phyloP scores from a whole-genome alignment of 2,329 filamentous ascomycete genomes.

The Exophiala xenobiotica region DNA sequence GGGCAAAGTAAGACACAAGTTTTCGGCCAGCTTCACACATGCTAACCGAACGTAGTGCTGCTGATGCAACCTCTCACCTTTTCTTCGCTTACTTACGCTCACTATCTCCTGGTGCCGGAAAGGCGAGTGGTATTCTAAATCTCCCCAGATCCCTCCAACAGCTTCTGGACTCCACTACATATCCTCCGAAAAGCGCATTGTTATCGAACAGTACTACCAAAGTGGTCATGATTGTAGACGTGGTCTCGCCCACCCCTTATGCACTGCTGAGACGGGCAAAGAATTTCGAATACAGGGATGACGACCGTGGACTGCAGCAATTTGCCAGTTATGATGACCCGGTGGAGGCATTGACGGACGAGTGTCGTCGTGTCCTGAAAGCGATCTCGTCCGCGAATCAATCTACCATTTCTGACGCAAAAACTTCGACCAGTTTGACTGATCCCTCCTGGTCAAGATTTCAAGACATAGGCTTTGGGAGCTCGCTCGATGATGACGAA shows the following conservation, averaged over 20 bases:
- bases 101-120: conserved; percentile 71
- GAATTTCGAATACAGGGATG: conserved; percentile 92
- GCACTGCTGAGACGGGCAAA: conserved; percentile 84
- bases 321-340: conserved; percentile 91
- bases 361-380: conserved; percentile 85
- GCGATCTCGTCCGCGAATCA: conserved; percentile 88
- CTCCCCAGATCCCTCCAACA: conserved; percentile 90
- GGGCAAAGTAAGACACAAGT: conserved; percentile 64
- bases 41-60: conserved; percentile 60
- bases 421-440: conserved; percentile 69
- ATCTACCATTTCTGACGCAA: conserved; percentile 69
- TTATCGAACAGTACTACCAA: conserved; percentile 80
- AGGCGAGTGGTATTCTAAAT: conserved; percentile 75
- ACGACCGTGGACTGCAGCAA: conserved; percentile 77
- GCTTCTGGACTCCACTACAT: conserved; percentile 87
- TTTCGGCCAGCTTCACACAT: not conserved
- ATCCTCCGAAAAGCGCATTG: conserved; percentile 75
- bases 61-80: conserved; percentile 91
- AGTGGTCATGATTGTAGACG: conserved; percentile 95
- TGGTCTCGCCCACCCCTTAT: conserved; percentile 92
- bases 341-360: conserved; percentile 81
- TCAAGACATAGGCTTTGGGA: conserved; percentile 89
- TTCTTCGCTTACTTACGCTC: conserved; percentile 98
- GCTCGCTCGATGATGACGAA: conserved; percentile 68
- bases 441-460: conserved; percentile 97